A percentile compares a stretch with the other conserved stretches of the same genome.
phyloP scores from a whole-genome alignment of 108 stramenopile species.

The Cyclotella cryptica region DNA sequence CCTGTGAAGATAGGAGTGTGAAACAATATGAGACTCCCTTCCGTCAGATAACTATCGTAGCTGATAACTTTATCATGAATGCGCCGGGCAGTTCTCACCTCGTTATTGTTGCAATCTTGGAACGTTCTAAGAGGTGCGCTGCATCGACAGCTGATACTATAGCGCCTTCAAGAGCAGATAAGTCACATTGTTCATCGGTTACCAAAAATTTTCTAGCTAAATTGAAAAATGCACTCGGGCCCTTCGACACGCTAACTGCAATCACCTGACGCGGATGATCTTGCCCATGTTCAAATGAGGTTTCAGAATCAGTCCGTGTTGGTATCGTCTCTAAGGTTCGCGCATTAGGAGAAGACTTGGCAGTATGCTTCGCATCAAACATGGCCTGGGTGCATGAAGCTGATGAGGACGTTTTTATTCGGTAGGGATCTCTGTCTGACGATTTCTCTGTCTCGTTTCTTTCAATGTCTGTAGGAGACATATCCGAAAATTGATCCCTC shows the following conservation, averaged over 20 bases:
- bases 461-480: neutral
- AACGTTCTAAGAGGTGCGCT: conserved; percentile 84
- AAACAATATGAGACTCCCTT: conserved; percentile 4
- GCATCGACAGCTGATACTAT: conserved; percentile 89
- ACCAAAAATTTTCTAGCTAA: conserved; percentile 83
- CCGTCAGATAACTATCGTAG: too few species aligned
- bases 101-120: conserved; percentile 78
- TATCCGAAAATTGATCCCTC: neutral
- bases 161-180: conserved; percentile 87
- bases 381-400: neutral
- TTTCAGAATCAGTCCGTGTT: conserved; percentile 33
- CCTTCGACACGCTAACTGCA: conserved; percentile 87
- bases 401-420: neutral
- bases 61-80: neutral
- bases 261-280: conserved; percentile 69
- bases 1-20: conserved; percentile 32
- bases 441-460: neutral
- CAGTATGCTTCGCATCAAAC: neutral
- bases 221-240: conserved; percentile 85
- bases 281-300: conserved; percentile 33
- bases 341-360: conserved; percentile 7
- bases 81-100: conserved; percentile 54
- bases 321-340: conserved; percentile 35
- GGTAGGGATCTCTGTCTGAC: neutral
- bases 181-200: conserved; percentile 82